Evolutionary conservation across 768 basidiomycete genomes (phyloP).

Genomic region (Steccherinum ochraceum): DNA sequence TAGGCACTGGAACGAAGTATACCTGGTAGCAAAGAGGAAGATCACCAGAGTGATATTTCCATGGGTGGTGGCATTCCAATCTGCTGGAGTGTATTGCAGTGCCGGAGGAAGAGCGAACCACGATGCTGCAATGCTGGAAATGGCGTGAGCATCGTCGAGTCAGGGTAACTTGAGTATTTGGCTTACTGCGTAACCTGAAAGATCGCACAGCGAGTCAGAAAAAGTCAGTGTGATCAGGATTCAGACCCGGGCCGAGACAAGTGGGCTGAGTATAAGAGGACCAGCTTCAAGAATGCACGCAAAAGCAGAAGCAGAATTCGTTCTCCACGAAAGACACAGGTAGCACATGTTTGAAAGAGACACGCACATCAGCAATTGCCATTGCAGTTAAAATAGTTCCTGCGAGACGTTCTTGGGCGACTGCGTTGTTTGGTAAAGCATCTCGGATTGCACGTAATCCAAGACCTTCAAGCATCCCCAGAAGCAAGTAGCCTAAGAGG

Average conservation of each 20-base stretch:
- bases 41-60: slow-evolving; percentile 67
- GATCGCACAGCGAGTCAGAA: too few relatives aligned
- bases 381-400: slow-evolving; percentile 58
- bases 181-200: slow-evolving; percentile 61
- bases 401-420: slow-evolving; percentile 62
- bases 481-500: slow-evolving; percentile 48
- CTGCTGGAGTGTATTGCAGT: slow-evolving; percentile 39
- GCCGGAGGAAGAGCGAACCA: slow-evolving; percentile 52
- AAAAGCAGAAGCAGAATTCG: too few relatives aligned
- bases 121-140: slow-evolving; percentile 47
- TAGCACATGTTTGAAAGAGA: slow-evolving; percentile 7
- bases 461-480: slow-evolving; percentile 58
- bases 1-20: slow-evolving; percentile 5
- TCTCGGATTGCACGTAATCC: slow-evolving; percentile 65
- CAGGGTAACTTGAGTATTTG: slow-evolving; percentile 4
- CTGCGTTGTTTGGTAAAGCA: slow-evolving; percentile 46
- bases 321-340: background rate
- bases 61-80: slow-evolving; percentile 71
- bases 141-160: background rate
- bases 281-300: too few relatives aligned
- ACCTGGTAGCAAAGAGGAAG: slow-evolving; percentile 55
- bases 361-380: slow-evolving; percentile 67
- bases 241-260: background rate
- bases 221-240: background rate
- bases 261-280: too few relatives aligned